Conservation (phyloP, 441 rosid species). For the Euphorbia schlechtendalii region DNA sequence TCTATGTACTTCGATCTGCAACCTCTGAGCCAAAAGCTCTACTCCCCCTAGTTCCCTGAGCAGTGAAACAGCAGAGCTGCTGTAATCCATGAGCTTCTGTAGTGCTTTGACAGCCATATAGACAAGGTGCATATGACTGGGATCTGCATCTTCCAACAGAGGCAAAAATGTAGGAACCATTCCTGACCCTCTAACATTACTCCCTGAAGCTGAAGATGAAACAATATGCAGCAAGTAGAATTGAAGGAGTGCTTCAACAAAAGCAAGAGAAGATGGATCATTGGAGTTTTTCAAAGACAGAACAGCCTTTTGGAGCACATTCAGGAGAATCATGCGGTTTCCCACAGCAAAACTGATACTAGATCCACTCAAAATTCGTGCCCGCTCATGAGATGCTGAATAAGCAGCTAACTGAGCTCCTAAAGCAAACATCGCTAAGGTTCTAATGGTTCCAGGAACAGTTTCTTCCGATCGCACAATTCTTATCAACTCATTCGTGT, state of each 20-base stretch:
- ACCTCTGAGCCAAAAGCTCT: constrained; percentile 87
- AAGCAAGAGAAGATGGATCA: constrained; percentile 86
- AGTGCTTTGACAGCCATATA: constrained; percentile 89
- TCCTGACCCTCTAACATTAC: constrained; percentile 89
- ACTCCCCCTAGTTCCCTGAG: constrained; percentile 95
- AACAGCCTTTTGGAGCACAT: constrained; percentile 97
- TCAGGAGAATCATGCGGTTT: constrained; percentile 86
- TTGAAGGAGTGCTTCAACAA: constrained; percentile 96
- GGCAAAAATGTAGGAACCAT: constrained; percentile 97
- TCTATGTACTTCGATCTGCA: constrained; percentile 85
- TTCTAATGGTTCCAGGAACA: constrained; percentile 80
- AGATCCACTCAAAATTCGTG: constrained; percentile 87
- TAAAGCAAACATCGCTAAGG: constrained; percentile 90
- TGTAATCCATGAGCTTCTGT: constrained; percentile 96
- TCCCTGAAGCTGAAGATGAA: constrained; percentile 90
- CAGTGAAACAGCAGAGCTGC: constrained; percentile 84
- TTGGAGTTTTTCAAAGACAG: constrained; percentile 65
- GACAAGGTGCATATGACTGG: constrained; percentile 84
- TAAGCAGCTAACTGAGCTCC: constrained; percentile 97
- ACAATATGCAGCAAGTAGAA: constrained; percentile 95
- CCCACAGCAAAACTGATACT: constrained; percentile 91
- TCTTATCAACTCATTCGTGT: constrained; percentile 91
- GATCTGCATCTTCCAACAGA: constrained; percentile 84
- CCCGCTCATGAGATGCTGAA: constrained; percentile 92
- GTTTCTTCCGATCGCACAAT: constrained; percentile 89